Conservation (phyloP, 768 basidiomycete species). For the Termitomyces sp. region DNA sequence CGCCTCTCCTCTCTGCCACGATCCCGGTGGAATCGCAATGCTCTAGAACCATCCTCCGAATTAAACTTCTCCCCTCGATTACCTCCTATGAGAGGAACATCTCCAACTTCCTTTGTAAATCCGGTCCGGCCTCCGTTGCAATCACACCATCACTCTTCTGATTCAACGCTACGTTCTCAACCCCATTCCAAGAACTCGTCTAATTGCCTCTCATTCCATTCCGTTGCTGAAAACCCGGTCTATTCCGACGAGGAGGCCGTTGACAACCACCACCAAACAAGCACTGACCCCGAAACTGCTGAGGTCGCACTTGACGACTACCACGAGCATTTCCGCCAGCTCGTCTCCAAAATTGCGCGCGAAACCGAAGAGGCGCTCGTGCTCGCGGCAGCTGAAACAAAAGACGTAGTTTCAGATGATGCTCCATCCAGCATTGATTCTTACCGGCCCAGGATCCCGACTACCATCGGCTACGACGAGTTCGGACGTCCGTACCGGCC, state of each 20-base stretch:
- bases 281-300: slow-evolving; percentile 8
- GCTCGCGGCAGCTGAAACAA: slow-evolving; percentile 27
- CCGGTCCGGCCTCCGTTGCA: slow-evolving; percentile 7
- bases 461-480: slow-evolving; percentile 39
- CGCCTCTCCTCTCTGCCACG: slow-evolving; percentile 19
- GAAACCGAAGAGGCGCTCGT: slow-evolving; percentile 48
- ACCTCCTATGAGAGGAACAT: slow-evolving; percentile 13
- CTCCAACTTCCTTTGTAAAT: slow-evolving; percentile 1
- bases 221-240: slow-evolving; percentile 9
- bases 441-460: slow-evolving; percentile 13
- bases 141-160: slow-evolving; percentile 14
- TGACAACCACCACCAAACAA: neutral
- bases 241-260: slow-evolving; percentile 13
- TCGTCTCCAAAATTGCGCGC: slow-evolving; percentile 45
- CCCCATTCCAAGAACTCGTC: slow-evolving; percentile 15
- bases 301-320: slow-evolving; percentile 38
- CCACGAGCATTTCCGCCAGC: slow-evolving; percentile 44
- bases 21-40: slow-evolving; percentile 9
- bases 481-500: slow-evolving; percentile 41
- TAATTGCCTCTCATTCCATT: slow-evolving; percentile 7
- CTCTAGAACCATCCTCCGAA: slow-evolving; percentile 10
- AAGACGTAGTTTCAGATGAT: slow-evolving; percentile 17
- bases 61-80: slow-evolving; percentile 14
- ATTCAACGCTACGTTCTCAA: slow-evolving; percentile 17
- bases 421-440: neutral